These are phyloP conservation scores for Ramalina intermedia DNA, from an alignment of 495 filamentous ascomycete species.

Conservation along the genomic window DNA sequence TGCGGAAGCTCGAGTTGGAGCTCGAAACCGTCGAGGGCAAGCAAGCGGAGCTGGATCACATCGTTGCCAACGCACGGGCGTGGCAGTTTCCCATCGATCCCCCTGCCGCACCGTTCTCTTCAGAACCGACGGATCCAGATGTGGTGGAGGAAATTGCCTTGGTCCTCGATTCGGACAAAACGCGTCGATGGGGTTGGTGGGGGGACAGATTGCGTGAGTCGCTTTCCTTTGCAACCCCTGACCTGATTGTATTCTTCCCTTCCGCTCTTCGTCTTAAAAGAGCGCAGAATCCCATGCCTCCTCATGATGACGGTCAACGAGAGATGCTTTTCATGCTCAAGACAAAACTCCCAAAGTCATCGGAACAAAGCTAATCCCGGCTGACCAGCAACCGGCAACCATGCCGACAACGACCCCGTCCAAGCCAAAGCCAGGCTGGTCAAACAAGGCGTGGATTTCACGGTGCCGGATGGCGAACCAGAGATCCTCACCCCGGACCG, in stretches of 20 bases:
- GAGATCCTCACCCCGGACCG: not conserved
- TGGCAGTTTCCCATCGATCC: slow-evolving; percentile 10
- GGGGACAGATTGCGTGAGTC: slow-evolving; percentile 4
- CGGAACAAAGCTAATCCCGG: not conserved
- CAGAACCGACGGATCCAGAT: too few relatives aligned
- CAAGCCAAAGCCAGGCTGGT: not conserved
- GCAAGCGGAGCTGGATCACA: slow-evolving; percentile 12
- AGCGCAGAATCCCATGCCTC: too few relatives aligned
- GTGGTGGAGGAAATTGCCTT: not conserved
- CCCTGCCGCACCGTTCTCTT: not conserved
- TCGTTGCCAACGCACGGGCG: slow-evolving; percentile 2
- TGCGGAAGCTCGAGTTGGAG: slow-evolving; percentile 12
- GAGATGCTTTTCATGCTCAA: too few relatives aligned
- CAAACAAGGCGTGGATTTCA: not conserved
- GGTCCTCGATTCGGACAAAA: slow-evolving; percentile 4
- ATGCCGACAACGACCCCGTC: not conserved
- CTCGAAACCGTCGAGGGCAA: slow-evolving; percentile 18
- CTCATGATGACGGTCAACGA: too few relatives aligned
- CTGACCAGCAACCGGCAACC: not conserved
- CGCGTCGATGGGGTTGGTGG: slow-evolving; percentile 4
- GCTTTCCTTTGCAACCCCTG: not conserved
- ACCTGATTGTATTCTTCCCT: too few relatives aligned
- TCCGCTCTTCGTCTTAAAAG: too few relatives aligned
- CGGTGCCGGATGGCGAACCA: not conserved
- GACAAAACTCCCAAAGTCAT: too few relatives aligned